Conservation (phyloP, 768 basidiomycete species). For the Panaeolus cyanescens region DNA sequence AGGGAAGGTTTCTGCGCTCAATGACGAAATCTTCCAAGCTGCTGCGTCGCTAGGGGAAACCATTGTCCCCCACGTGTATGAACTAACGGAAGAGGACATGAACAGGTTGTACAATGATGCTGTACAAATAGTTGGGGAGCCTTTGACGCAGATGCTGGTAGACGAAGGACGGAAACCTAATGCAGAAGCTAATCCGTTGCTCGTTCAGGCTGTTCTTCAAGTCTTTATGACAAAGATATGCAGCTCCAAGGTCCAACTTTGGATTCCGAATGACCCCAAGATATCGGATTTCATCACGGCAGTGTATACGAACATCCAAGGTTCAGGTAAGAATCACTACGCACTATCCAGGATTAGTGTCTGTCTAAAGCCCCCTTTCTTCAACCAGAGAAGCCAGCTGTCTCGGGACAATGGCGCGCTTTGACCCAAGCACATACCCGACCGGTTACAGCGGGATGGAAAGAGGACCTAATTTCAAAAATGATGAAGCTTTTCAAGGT, state of each 20-base stretch:
- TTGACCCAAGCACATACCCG: slow-evolving; percentile 31
- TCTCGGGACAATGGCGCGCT: slow-evolving; percentile 45
- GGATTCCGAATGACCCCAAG: neutral
- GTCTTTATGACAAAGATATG: neutral
- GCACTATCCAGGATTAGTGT: neutral
- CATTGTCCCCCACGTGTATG: slow-evolving; percentile 19
- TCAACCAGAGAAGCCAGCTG: slow-evolving; percentile 40
- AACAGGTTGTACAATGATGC: neutral
- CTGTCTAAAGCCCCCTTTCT: neutral
- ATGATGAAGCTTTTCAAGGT: neutral
- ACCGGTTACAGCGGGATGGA: slow-evolving; percentile 15
- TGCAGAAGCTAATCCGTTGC: slow-evolving; percentile 28
- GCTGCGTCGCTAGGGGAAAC: slow-evolving; percentile 48
- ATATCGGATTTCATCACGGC: neutral
- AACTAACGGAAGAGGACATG: slow-evolving; percentile 6
- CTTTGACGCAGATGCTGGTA: neutral
- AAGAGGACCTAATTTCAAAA: neutral
- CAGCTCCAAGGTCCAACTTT: neutral
- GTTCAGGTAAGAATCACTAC: slow-evolving; percentile 30
- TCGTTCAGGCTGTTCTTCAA: neutral
- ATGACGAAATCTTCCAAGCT: slow-evolving; percentile 49
- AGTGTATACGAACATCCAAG: slow-evolving; percentile 35
- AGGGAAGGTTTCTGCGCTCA: slow-evolving; percentile 44
- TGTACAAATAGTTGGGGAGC: slow-evolving; percentile 7
- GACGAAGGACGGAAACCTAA: neutral